A percentile compares a stretch with the other conserved stretches of the same genome.
phyloP scores from a whole-genome alignment of 768 basidiomycete genomes.

The Boletus coccyginus region DNA sequence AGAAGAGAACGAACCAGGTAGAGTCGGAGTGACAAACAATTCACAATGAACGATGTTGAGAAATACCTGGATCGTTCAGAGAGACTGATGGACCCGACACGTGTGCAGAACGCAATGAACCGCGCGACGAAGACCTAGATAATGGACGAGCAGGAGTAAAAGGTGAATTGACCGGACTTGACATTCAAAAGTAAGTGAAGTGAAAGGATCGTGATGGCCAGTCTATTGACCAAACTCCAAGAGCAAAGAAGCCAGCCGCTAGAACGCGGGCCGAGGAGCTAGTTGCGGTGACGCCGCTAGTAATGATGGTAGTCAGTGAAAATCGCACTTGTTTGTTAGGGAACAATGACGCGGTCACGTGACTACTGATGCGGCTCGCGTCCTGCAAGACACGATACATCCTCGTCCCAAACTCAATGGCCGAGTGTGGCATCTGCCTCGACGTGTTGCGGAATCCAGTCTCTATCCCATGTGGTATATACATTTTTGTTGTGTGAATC shows the following conservation, averaged over 20 bases:
- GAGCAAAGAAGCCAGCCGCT: conserved; percentile 1
- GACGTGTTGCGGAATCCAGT: conserved; percentile 54
- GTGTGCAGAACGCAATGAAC: conserved; percentile 45
- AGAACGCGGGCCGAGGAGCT: conserved; percentile 3
- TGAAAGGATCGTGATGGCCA: conserved; percentile 27
- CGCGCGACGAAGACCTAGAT: conserved; percentile 50
- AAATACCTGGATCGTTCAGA: conserved; percentile 66
- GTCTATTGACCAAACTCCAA: conserved; percentile 17
- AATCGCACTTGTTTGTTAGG: conserved; percentile 9
- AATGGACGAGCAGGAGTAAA: conserved; percentile 34
- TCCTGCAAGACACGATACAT: not conserved
- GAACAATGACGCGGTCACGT: conserved; percentile 28
- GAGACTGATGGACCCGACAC: conserved; percentile 55
- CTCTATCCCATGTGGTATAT: conserved; percentile 61
- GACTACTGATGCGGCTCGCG: not conserved
- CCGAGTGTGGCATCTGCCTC: conserved; percentile 60
- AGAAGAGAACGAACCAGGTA: conserved; percentile 27
- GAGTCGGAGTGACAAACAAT: conserved; percentile 17
- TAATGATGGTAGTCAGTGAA: conserved; percentile 6
- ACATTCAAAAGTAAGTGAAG: conserved; percentile 29
- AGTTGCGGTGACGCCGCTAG: conserved; percentile 6
- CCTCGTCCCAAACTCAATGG: conserved; percentile 33
- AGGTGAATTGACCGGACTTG: conserved; percentile 33
- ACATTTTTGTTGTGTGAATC: not conserved
- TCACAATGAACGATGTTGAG: conserved; percentile 20